Base-by-base conservation (phyloP, 208 protist species). In the Phytomonas francai region DNA sequence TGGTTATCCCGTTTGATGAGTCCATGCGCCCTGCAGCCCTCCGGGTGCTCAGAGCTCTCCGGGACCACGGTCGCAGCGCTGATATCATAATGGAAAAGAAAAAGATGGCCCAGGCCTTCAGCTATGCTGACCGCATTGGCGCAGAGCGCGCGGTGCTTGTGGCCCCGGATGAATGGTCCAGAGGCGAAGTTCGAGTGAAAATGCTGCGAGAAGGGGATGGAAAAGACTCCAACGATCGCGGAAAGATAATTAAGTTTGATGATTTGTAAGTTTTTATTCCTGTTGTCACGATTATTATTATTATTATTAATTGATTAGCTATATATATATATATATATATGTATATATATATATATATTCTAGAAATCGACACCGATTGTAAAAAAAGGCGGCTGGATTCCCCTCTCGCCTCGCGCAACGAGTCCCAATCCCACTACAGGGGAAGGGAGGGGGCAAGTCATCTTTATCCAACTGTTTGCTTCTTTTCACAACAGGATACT, bases 51-150 rank as follows among this genome's bases (percentile, higher is more conserved):
- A 78, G 76, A 27, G 65, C 72, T 63, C 82, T 97, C 54, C 91
- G 94, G 33, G 71, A 85, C 25, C 67, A 78, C 27, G 94, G 94
- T 62, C 80, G 87, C 58, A 77, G 77, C 70, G 88, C 86, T 31
- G 97, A 98, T 70, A 89, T 98, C 62, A 88, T 97, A 59, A 71
- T 97, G 8, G 89, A 97, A 31, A 80, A 88, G 66, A 98, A 98
- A 79, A 97, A 97, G 77, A 60, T 94, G 12, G 83, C 69, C 22
- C 79, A 93, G 81, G 80, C 91, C 33, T 98, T 97, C 78, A 92
- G 83, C 68, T 98, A 98, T 73, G 97, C 97, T n/a, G 94, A 98
- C 73, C 92, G 93, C 56, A 82, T 98, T 39, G 88, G 88, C 33
- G 97, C 95, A 22, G 65, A 83, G 25, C 83, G 92, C 29, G 91